Evolutionary conservation across 176 grass and related monocot species (phyloP).

Genomic region (Metroxylon sagu): DNA sequence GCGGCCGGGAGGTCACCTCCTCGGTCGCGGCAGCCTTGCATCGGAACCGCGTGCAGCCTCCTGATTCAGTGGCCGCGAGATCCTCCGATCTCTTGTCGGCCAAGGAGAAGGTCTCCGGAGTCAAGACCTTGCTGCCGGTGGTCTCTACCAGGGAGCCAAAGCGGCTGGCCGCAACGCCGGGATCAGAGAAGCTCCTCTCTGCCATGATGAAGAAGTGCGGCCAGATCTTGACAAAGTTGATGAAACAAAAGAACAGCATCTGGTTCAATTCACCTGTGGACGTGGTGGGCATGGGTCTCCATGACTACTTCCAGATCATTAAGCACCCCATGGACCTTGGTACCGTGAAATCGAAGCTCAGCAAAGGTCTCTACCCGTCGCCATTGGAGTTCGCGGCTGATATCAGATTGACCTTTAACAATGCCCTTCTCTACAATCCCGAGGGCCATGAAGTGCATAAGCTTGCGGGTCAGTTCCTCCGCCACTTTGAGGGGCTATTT

Average conservation of each 20-base stretch:
- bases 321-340: constrained; percentile 85
- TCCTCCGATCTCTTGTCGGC: no score
- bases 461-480: constrained; percentile 59
- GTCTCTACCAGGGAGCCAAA: no score
- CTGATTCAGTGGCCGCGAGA: not conserved
- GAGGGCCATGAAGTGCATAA: constrained; percentile 56
- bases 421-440: constrained; percentile 76
- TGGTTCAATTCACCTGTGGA: constrained; percentile 93
- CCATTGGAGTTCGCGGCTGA: constrained; percentile 56
- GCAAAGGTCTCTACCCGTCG: constrained; percentile 41
- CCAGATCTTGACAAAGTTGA: constrained; percentile 63
- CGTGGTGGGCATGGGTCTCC: constrained; percentile 48
- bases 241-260: constrained; percentile 73
- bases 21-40: not conserved
- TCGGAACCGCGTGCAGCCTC: no score
- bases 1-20: constrained; percentile 1
- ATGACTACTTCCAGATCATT: constrained; percentile 79
- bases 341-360: constrained; percentile 46
- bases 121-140: no score
- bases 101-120: no score
- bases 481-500: constrained; percentile 52
- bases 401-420: constrained; percentile 71
- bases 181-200: constrained; percentile 27
- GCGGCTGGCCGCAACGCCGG: constrained; percentile 1
- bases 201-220: constrained; percentile 57